A percentile compares a stretch with the other conserved stretches of the same genome.
phyloP scores from a whole-genome alignment of 192 early-diverging fungal genomes.

The Entophlyctis luteolus region DNA sequence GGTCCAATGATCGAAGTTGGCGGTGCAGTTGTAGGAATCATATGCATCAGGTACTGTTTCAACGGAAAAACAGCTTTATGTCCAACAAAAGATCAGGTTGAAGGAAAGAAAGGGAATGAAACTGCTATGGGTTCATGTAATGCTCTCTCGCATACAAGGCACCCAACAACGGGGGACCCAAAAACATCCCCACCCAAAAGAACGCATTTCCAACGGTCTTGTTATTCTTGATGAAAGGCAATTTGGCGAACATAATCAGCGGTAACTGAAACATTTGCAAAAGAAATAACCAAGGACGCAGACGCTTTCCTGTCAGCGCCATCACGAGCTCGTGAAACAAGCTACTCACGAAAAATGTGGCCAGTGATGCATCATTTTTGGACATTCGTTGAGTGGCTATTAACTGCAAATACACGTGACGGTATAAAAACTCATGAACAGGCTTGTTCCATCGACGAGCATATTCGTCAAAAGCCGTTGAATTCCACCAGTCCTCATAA shows the following conservation, averaged over 20 bases:
- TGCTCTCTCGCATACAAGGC: conserved; percentile 13
- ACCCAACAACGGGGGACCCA: conserved; percentile 32
- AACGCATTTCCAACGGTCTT: conserved; percentile 73
- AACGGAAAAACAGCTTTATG: too few species aligned
- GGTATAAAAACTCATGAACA: conserved; percentile 71
- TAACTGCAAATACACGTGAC: conserved; percentile 82
- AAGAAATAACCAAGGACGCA: conserved; percentile 74
- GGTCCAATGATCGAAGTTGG: too few species aligned
- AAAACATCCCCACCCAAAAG: conserved; percentile 91
- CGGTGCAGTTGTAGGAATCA: too few species aligned
- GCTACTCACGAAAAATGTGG: conserved; percentile 77
- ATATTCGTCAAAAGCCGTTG: conserved; percentile 84
- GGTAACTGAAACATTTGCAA: conserved; percentile 91
- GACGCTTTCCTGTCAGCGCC: conserved; percentile 58
- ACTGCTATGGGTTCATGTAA: conserved; percentile 4
- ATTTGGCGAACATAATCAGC: conserved; percentile 66
- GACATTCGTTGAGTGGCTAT: conserved; percentile 70
- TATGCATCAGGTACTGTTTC: too few species aligned
- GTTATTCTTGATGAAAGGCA: conserved; percentile 58
- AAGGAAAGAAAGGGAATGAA: too few species aligned
- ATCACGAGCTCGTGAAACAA: conserved; percentile 81
- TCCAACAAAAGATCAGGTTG: too few species aligned
- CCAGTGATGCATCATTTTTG: conserved; percentile 64
- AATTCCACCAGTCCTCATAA: conserved; percentile 99
- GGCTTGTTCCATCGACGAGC: conserved; percentile 97